phyloP scores from a whole-genome alignment of 495 filamentous ascomycete genomes.

The Cercophora scortea region DNA sequence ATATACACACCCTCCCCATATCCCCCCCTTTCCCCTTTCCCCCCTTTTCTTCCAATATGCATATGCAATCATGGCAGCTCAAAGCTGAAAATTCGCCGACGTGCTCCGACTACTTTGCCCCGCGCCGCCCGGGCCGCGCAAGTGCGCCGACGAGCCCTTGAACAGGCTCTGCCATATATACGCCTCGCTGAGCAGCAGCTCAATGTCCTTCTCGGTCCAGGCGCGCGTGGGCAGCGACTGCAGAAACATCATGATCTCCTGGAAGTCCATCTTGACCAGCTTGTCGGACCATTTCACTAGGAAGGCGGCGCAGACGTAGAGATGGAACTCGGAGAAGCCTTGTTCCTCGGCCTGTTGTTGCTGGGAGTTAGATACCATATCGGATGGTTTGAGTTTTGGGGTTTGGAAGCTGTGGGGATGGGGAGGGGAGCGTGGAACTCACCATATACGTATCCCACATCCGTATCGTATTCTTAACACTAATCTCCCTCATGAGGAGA shows the following conservation, averaged over 20 bases:
- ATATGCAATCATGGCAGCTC: too few relatives aligned
- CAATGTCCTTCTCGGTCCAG: constrained; percentile 98
- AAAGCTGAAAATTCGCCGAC: constrained; percentile 36
- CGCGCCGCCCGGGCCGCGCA: constrained; percentile 38
- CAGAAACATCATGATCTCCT: constrained; percentile 99
- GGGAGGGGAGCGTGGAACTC: constrained; percentile 18
- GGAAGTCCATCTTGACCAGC: constrained; percentile 93
- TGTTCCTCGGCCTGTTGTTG: constrained; percentile 79
- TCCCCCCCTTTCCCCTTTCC: too few relatives aligned
- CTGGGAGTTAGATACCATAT: too few relatives aligned
- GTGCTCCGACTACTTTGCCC: constrained; percentile 22
- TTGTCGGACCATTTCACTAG: constrained; percentile 98
- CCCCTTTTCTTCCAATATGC: too few relatives aligned
- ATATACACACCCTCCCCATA: too few relatives aligned
- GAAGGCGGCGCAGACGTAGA: constrained; percentile 97
- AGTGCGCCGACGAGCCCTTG: constrained; percentile 77
- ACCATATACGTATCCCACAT: constrained; percentile 99
- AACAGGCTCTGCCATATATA: constrained; percentile 95
- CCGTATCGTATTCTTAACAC: constrained; percentile 86
- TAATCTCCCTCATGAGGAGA: constrained; percentile 93
- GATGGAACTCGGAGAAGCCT: constrained; percentile 94
- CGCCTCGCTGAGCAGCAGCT: constrained; percentile 88
- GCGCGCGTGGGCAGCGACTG: constrained; percentile 88
- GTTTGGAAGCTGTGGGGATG: too few relatives aligned
- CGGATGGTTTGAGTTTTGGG: too few relatives aligned